A percentile compares a stretch with the other conserved stretches of the same genome.
phyloP scores from a whole-genome alignment of 208 protist genomes.

The Trypanosoma vivax region DNA sequence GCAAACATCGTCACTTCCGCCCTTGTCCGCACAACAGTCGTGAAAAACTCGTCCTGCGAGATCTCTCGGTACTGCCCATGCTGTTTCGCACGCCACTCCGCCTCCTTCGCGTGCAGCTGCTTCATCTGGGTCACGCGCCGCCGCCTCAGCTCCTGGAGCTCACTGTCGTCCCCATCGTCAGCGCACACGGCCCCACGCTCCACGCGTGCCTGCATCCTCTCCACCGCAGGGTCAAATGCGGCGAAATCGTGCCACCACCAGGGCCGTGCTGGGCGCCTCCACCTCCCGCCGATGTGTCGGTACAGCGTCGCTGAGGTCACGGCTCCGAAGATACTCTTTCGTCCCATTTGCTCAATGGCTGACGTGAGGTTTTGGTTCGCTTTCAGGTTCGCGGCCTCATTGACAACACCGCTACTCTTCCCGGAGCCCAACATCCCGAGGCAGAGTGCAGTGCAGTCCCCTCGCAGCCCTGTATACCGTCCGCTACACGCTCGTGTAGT shows the following conservation, averaged over 20 bases:
- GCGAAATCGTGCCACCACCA: slow-evolving; percentile 19
- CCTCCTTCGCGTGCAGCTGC: slow-evolving; percentile 45
- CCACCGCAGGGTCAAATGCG: slow-evolving; percentile 64
- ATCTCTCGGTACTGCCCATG: slow-evolving; percentile 92
- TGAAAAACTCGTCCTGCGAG: slow-evolving; percentile 91
- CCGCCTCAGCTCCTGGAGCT: slow-evolving; percentile 67
- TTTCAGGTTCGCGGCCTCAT: slow-evolving; percentile 86
- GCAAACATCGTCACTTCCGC: slow-evolving; percentile 74
- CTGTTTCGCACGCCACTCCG: slow-evolving; percentile 82
- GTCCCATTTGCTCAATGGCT: slow-evolving; percentile 81
- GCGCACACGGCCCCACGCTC: slow-evolving; percentile 7
- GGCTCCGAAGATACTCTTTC: slow-evolving; percentile 52
- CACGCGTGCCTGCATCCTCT: slow-evolving; percentile 29
- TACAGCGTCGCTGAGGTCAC: slow-evolving; percentile 71
- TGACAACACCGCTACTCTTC: slow-evolving; percentile 81
- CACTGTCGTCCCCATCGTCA: slow-evolving; percentile 23
- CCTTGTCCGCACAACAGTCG: slow-evolving; percentile 89
- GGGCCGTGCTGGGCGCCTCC: slow-evolving; percentile 19
- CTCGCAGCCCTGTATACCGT: too few species aligned
- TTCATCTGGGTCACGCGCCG: slow-evolving; percentile 59
- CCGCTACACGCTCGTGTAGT: too few species aligned
- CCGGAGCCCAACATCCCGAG: slow-evolving; percentile 73
- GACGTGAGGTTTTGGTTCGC: slow-evolving; percentile 83
- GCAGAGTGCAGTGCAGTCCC: too few species aligned
- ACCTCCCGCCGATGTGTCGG: slow-evolving; percentile 69